Conservation (phyloP, 1,284 basidiomycete genomes). For the Rhodofomes roseus region DNA sequence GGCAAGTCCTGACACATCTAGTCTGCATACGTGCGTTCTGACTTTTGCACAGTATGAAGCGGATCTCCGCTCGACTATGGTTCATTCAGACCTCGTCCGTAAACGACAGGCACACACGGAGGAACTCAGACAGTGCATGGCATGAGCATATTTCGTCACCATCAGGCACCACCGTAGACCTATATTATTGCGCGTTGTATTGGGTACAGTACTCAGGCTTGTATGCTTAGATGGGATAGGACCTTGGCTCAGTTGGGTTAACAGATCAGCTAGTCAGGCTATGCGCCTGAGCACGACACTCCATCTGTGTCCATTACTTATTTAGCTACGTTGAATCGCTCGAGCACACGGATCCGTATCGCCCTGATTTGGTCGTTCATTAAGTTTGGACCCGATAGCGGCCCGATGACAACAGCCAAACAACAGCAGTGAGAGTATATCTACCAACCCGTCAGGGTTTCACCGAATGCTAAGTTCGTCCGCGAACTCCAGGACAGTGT, state of each 20-base stretch:
- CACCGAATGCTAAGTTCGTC: too few species aligned
- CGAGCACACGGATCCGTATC: too few species aligned
- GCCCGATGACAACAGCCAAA: too few species aligned
- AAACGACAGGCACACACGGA: conserved; percentile 59
- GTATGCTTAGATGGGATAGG: neutral
- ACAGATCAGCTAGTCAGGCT: too few species aligned
- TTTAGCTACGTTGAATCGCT: too few species aligned
- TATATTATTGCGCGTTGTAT: neutral
- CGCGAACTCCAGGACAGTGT: too few species aligned
- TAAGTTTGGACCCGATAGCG: too few species aligned
- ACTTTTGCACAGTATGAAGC: conserved; percentile 47
- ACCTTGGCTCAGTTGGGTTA: neutral
- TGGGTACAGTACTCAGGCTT: neutral
- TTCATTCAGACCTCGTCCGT: conserved; percentile 62
- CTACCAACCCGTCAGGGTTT: too few species aligned
- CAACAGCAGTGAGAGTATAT: too few species aligned
- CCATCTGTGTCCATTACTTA: too few species aligned
- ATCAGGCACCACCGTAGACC: neutral
- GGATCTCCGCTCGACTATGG: conserved; percentile 64
- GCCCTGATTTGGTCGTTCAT: too few species aligned
- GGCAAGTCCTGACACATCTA: conserved; percentile 40
- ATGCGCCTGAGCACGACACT: too few species aligned
- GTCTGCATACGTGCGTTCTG: neutral
- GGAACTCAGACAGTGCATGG: conserved; percentile 33
- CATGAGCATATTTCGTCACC: conserved; percentile 5